Evolutionary conservation across 306 rosid species (phyloP).

Genomic region (Oemleria cerasiformis): DNA sequence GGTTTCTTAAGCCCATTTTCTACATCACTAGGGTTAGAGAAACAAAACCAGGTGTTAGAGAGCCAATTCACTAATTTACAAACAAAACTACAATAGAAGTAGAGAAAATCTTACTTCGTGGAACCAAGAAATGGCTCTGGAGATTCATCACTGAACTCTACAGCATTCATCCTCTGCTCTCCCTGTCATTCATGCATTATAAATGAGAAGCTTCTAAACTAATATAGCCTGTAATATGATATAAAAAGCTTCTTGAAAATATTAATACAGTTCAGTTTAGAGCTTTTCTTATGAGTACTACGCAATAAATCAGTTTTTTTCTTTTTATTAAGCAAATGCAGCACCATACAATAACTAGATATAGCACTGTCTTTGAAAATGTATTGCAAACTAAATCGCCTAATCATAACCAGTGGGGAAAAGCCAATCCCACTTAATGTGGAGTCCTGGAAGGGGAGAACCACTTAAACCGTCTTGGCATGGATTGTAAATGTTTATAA

Average conservation of each 20-base stretch:
- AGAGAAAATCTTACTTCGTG: constrained; percentile 25
- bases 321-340: background rate
- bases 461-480: background rate
- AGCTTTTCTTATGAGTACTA: background rate
- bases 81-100: constrained; percentile 16
- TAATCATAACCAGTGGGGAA: background rate
- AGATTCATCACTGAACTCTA: constrained; percentile 42
- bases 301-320: background rate
- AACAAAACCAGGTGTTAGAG: constrained; percentile 11
- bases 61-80: background rate
- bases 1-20: constrained; percentile 44
- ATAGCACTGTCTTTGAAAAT: background rate
- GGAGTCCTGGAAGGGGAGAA: background rate
- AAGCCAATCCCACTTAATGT: background rate
- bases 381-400: background rate
- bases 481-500: background rate
- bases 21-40: constrained; percentile 32
- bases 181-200: constrained; percentile 32
- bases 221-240: background rate
- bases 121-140: constrained; percentile 29
- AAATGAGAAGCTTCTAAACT: constrained; percentile 1
- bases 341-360: background rate
- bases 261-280: background rate
- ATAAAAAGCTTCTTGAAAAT: background rate
- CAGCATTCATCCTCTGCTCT: constrained; percentile 40